These are phyloP conservation scores for Pichia cabralensis DNA, from an alignment of 805 yeast genomes.

Conservation along the genomic window DNA sequence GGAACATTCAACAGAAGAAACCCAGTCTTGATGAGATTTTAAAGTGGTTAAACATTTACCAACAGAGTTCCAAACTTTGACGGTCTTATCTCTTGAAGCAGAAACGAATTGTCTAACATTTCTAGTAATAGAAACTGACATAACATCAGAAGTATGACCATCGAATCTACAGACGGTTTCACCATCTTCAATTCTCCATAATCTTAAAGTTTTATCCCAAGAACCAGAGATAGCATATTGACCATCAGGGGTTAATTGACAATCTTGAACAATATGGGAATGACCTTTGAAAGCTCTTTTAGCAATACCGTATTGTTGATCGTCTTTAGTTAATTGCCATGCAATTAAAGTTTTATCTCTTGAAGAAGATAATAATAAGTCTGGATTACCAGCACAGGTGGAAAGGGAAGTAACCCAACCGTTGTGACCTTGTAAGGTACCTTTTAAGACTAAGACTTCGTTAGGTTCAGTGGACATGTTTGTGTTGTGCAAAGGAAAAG, in stretches of 20 bases:
- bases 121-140: slow-evolving; percentile 92
- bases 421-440: slow-evolving; percentile 93
- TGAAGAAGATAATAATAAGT: slow-evolving; percentile 94
- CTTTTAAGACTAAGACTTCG: slow-evolving; percentile 98
- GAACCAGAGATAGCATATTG: slow-evolving; percentile 96
- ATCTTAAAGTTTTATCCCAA: slow-evolving; percentile 98
- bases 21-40: slow-evolving; percentile 98
- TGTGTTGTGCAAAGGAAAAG: not conserved
- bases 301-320: slow-evolving; percentile 95
- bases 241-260: slow-evolving; percentile 96
- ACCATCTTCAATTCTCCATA: slow-evolving; percentile 96
- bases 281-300: slow-evolving; percentile 96
- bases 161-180: slow-evolving; percentile 89
- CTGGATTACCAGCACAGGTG: slow-evolving; percentile 97
- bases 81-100: slow-evolving; percentile 98
- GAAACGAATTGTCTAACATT: slow-evolving; percentile 97
- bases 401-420: slow-evolving; percentile 99
- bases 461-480: slow-evolving; percentile 59
- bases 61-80: slow-evolving; percentile 98
- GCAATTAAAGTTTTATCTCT: slow-evolving; percentile 98
- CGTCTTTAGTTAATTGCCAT: slow-evolving; percentile 96
- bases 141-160: slow-evolving; percentile 96
- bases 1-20: slow-evolving; percentile 93
- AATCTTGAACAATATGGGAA: slow-evolving; percentile 98
- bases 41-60: slow-evolving; percentile 95